Conservation (phyloP, 2,329 filamentous ascomycete species). For the Hawksworthiomyces lignivorus region DNA sequence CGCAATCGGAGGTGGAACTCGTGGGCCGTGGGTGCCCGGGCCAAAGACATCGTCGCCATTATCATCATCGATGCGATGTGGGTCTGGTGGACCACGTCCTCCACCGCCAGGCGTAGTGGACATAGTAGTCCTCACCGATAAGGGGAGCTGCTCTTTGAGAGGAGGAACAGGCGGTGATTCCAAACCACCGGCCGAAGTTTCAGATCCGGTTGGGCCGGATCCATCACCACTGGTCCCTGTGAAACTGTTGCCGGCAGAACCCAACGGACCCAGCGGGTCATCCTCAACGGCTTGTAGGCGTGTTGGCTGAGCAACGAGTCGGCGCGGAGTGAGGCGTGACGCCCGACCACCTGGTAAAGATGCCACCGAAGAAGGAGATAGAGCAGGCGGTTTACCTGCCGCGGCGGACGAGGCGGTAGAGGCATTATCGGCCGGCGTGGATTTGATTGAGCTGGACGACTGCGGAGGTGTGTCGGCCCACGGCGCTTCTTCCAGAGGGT, state of each 20-base stretch:
- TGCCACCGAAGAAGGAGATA: constrained; percentile 19
- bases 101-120: constrained; percentile 26
- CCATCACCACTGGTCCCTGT: constrained; percentile 12
- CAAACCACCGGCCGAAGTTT: not conserved
- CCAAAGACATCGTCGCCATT: constrained; percentile 49
- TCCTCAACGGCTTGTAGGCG: constrained; percentile 71
- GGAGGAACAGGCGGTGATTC: constrained; percentile 58
- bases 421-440: constrained; percentile 14
- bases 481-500: constrained; percentile 43
- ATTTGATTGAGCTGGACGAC: constrained; percentile 13
- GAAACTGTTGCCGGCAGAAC: constrained; percentile 38
- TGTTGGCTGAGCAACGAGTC: constrained; percentile 66
- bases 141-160: constrained; percentile 52
- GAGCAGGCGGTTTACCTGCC: constrained; percentile 19
- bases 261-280: constrained; percentile 68
- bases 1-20: constrained; percentile 60
- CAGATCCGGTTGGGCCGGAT: not conserved
- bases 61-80: constrained; percentile 63
- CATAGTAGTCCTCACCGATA: constrained; percentile 53
- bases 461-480: constrained; percentile 40
- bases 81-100: constrained; percentile 39
- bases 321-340: constrained; percentile 44
- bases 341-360: constrained; percentile 28
- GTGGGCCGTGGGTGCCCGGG: constrained; percentile 36
- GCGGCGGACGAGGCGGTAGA: constrained; percentile 22